Percentiles rank a stretch among this genome's conserved stretches.
phyloP scores from a whole-genome alignment of 1,284 basidiomycete species.

The Dichomitus squalens region DNA sequence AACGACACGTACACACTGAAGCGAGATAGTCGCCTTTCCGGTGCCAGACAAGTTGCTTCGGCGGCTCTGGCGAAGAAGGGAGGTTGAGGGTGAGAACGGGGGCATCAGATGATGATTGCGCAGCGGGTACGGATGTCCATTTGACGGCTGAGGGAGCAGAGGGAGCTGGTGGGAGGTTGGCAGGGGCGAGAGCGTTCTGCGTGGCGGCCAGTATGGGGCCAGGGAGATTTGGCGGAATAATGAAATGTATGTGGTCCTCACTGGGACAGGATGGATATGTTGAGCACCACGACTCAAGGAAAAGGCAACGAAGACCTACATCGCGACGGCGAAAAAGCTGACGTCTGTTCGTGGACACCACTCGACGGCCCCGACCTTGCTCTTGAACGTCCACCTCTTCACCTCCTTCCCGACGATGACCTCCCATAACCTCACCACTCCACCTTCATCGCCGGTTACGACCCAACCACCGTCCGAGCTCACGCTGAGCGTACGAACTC shows the following conservation, averaged over 20 bases:
- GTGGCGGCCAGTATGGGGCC: slow-evolving; percentile 61
- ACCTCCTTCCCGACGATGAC: slow-evolving; percentile 90
- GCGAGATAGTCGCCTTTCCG: slow-evolving; percentile 95
- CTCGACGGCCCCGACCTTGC: slow-evolving; percentile 83
- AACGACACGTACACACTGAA: slow-evolving; percentile 73
- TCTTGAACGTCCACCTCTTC: slow-evolving; percentile 84
- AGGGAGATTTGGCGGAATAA: slow-evolving; percentile 81
- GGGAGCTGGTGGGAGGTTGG: slow-evolving; percentile 60
- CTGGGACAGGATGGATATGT: slow-evolving; percentile 40
- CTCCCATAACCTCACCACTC: slow-evolving; percentile 91
- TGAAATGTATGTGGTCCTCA: slow-evolving; percentile 79
- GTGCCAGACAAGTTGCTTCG: slow-evolving; percentile 92
- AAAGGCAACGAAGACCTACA: slow-evolving; percentile 54
- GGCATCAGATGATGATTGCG: slow-evolving; percentile 48
- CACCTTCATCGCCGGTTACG: slow-evolving; percentile 90
- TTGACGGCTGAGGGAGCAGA: slow-evolving; percentile 65
- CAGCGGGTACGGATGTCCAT: slow-evolving; percentile 58
- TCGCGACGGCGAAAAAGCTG: slow-evolving; percentile 78
- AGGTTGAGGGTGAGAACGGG: slow-evolving; percentile 64
- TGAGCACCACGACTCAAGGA: not conserved
- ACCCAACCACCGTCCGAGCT: slow-evolving; percentile 94
- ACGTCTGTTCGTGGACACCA: slow-evolving; percentile 94
- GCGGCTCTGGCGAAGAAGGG: slow-evolving; percentile 71
- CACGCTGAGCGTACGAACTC: slow-evolving; percentile 78
- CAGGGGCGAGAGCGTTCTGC: slow-evolving; percentile 65